Evolutionary conservation across 345 rosid genomes (phyloP), one percentile per base, ranked within the genome.

Genomic region (Melaleuca alternifolia): DNA sequence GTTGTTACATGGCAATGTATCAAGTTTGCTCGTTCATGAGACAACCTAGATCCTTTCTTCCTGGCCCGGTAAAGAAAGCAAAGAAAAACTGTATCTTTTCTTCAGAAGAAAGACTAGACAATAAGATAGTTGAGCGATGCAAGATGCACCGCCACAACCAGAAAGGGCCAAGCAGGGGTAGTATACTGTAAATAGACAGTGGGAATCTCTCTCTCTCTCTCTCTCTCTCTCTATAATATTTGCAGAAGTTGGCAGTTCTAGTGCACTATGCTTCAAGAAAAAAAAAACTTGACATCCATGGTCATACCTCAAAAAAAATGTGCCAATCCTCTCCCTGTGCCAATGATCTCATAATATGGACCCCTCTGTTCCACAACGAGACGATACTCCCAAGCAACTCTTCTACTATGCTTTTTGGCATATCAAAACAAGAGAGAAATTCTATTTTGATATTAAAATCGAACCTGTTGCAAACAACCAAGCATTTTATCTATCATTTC

Each of bases 291-390:
- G 48, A 18, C 81, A 71, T 37, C 48, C 10, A 37, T 41, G 54
- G 84, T 28, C 26, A 51, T 79, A 79, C 84, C 84, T 54, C 24
- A 52, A 84, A 33, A 82, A 48, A 88, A 85, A 24, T 57, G 30
- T 2, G 88, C 97, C 98, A 95, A 84, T 93, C 94, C 88, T 89
- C 93, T 90, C 97, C 98, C 88, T 85, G 90, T 84, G 92, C 95
- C 88, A 96, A 88, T 44, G 87, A 86, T 88, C 86, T 90, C 26
- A 91, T 84, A 57, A 54, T 87, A 48, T 82, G 59, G 59, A 89
- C 88, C 65, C 92, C 93, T 41, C 86, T 88, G 87, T 96, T 97
- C 99, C 98, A 97, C 51, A 85, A 71, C 86, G 56, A 87, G 50
- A 90, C 89, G 14, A 94, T 83, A 84, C 89, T 88, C 88, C 85